These are phyloP conservation scores for Penicillium griseofulvum DNA, from an alignment of 2,329 filamentous ascomycete genomes.

Conservation along the genomic window DNA sequence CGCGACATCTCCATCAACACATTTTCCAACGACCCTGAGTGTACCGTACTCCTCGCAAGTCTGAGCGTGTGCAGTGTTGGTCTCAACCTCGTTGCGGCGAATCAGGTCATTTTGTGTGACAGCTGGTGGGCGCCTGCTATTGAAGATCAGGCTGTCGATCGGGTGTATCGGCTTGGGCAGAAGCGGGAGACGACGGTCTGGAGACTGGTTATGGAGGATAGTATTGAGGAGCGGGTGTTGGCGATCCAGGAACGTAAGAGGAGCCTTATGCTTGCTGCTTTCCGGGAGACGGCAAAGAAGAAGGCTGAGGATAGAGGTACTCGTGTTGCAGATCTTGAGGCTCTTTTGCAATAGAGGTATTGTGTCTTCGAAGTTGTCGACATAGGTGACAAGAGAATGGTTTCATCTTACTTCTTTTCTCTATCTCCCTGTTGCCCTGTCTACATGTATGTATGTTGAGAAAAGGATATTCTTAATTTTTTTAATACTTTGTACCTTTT, in stretches of 20 bases:
- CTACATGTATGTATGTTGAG: too few species aligned
- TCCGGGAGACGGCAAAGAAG: slow-evolving; percentile 66
- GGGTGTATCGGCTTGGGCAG: slow-evolving; percentile 83
- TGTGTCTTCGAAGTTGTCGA: neutral
- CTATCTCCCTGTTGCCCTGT: neutral
- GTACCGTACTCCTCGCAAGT: slow-evolving; percentile 76
- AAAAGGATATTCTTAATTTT: too few species aligned
- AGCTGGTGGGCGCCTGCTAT: slow-evolving; percentile 93
- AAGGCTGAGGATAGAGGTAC: slow-evolving; percentile 55
- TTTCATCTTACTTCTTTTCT: neutral
- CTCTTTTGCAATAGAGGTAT: slow-evolving; percentile 27
- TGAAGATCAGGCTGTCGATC: slow-evolving; percentile 86
- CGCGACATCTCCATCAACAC: slow-evolving; percentile 71
- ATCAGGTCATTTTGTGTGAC: slow-evolving; percentile 79
- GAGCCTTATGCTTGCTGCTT: slow-evolving; percentile 72
- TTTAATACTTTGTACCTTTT: too few species aligned
- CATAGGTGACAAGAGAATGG: neutral
- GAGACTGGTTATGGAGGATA: slow-evolving; percentile 74
- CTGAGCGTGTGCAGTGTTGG: slow-evolving; percentile 81
- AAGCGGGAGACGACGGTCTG: slow-evolving; percentile 75
- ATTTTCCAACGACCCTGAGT: slow-evolving; percentile 65
- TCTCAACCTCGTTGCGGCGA: slow-evolving; percentile 79
- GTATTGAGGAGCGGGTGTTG: slow-evolving; percentile 77
- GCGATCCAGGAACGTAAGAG: slow-evolving; percentile 77
- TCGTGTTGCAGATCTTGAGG: slow-evolving; percentile 51